Base-by-base conservation (phyloP, 139 green algal genomes). In the Chlorella sp. region DNA sequence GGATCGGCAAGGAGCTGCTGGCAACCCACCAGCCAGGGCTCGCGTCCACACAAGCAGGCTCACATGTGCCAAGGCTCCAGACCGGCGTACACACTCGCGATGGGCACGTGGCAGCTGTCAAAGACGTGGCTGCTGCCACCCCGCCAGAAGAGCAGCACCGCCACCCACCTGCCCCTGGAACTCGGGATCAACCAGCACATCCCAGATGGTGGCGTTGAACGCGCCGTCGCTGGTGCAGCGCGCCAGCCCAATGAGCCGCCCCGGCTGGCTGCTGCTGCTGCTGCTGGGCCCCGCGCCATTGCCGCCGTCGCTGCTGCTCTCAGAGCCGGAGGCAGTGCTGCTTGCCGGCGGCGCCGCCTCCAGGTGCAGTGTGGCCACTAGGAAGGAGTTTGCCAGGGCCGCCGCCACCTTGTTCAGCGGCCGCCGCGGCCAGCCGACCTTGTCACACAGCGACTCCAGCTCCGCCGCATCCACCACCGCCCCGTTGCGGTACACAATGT, bases 131-230 rank as follows among this genome's bases (percentile, higher is more conserved):
- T 36, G 64, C n/a, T n/a, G n/a, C n/a, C 64, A 4, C 28, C 64
- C 16, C 64, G 64, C 64, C 69, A 76, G 69, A 41, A 34, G 5
- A 62, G 26, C 26, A n/a, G n/a, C 58, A 67, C 34, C 69, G 13
- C 69, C 38, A 13, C 22, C 40, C 60, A 91, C 93, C 87, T 93
- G 90, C 2, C 90, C 93, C 89, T 98, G 96, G 77, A 94, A 98
- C 64, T 96, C 93, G 7, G 97, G 96, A 80, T 99, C 96, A 38
- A 99, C 93, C 28, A 99, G 85, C 24, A 99, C 95, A 86, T 99
- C 97, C 82, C 97, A 99, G 44, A 99, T 97, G 44, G 97, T 99
- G 58, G 97, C 97, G 81, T 99, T 99, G 93, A 99, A 99, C 0
- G 92, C 95, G 78, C 98, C 94, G 89, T 99, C 97, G 28, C 85